Evolutionary conservation across 805 yeast species (phyloP), one percentile per base, ranked within the genome.

Genomic region (Suhomyces pyralidae): DNA sequence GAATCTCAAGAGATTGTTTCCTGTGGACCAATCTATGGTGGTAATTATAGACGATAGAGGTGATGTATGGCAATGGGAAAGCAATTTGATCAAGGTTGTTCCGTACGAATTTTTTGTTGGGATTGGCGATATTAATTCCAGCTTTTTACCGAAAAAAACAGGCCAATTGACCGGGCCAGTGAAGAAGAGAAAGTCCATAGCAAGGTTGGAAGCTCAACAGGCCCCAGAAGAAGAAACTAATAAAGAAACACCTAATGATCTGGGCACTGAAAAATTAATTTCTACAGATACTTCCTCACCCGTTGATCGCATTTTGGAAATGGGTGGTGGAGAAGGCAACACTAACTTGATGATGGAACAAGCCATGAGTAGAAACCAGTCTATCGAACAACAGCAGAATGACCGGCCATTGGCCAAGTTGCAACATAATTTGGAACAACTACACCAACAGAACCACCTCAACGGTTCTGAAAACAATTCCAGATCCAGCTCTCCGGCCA

Each of bases 31-130:
- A 22, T 86, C 96, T 15, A 88, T 94, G 96, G 99, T 94, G 30
- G 94, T 89, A 2, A 86, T 94, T 45, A 94, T 94, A 54, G 99
- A 94, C 68, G 99, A 94, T 68, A 81, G 99, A 66, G 99, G 97
- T 2, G 99, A 94, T 68, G 99, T 94, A 19, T 94, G 99, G 99
- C 89, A 88, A 63, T 94, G 99, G 99, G 88, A 90, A 59, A 84
- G 87, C 10, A 92, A 94, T 65, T 73, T 94, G 60, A 83, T 94
- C 53, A 90, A 93, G 69, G 98, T 93, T 5, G 87, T 91, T 1
- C 99, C 99, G 0, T 94, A 90, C 67, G 96, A 90, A 66, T 94
- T 94, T 62, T 94, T 94, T 62, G 96, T 92, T 36, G 98, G 98
- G 9, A 90, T 93, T 52, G 99, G 99, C 26, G 99, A 94, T 73